Base-by-base conservation (phyloP, 2,329 filamentous ascomycete genomes). In the Zasmidium cellare region DNA sequence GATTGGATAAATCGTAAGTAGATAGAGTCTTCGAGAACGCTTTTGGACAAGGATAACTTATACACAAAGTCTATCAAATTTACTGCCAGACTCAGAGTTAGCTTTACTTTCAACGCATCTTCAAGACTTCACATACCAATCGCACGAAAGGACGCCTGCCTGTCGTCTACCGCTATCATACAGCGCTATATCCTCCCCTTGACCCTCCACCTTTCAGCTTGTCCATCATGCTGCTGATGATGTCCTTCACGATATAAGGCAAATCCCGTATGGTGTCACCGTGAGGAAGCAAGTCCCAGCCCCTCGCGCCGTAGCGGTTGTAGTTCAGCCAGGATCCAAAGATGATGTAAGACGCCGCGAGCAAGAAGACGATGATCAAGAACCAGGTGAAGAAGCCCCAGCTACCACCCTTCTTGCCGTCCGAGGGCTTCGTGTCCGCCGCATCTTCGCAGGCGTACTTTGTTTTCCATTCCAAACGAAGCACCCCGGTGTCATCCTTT, bases 371-470 rank as follows among this genome's bases (percentile, higher is more conserved):
- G 66, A 97, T 86, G 66, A 99, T 87, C 66, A 97, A 85, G 70
- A 97, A 84, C 94, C 94, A 99, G 18, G 93, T 97, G 71, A 97
- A 97, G 80, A 97, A 94, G 1, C 94, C 94, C 94, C 93, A 97
- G 71, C 85, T 82, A 53, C 80, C 78, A 53, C 80, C 79, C 57
- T 79, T 78, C 57, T 77, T 73, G 45, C 71, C 65, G 41, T 70
- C 75, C 45, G 79, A 77, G 3, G 65, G 64, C 23, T 52, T 78
- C 16, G 79, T 76, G 49, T 78, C 76, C 65, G 77, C 78, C 35
- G 79, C 77, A 38, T 71, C 75, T 70, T 91, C 87, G 73, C 94
- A 97, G 0, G 91, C 93, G 71, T 91, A 87, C 74, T 93, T 91
- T 14, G 93, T 97, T 71, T 83, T 80, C 93, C 93, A 99, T 35